A percentile compares a stretch with the other conserved stretches of the same genome.
Evolutionary conservation across 805 yeast species (phyloP).

Genomic region (Metschnikowia reukaufii): DNA sequence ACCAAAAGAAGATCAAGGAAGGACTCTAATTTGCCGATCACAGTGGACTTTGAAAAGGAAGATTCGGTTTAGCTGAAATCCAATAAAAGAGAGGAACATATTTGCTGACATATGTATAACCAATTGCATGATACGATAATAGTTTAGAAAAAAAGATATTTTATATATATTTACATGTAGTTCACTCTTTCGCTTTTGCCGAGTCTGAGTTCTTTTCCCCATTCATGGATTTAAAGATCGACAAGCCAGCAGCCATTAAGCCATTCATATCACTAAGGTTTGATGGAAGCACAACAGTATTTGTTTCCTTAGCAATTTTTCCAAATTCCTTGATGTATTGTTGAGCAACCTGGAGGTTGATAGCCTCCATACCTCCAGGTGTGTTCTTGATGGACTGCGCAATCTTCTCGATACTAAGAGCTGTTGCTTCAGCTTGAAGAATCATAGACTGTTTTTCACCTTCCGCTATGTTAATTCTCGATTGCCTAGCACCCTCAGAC

Average conservation of each 20-base stretch:
- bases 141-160: neutral
- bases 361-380: constrained; percentile 74
- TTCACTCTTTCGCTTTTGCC: neutral
- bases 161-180: neutral
- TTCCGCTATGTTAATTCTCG: constrained; percentile 63
- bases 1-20: constrained; percentile 47
- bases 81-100: no score
- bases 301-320: constrained; percentile 77
- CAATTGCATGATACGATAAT: neutral
- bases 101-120: neutral
- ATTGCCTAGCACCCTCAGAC: constrained; percentile 68
- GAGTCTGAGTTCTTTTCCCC: neutral
- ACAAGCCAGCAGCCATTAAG: constrained; percentile 74
- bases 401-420: constrained; percentile 62
- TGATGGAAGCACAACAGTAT: constrained; percentile 75
- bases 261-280: constrained; percentile 72
- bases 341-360: constrained; percentile 76
- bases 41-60: constrained; percentile 29
- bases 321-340: constrained; percentile 81
- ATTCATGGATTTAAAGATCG: constrained; percentile 50
- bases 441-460: constrained; percentile 74
- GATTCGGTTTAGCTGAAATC: constrained; percentile 12
- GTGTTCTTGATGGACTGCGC: constrained; percentile 68
- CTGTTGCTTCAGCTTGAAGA: constrained; percentile 68
- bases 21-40: constrained; percentile 53